Conservation (phyloP, 2,329 filamentous ascomycete species). For the Microascus cirrosus region DNA sequence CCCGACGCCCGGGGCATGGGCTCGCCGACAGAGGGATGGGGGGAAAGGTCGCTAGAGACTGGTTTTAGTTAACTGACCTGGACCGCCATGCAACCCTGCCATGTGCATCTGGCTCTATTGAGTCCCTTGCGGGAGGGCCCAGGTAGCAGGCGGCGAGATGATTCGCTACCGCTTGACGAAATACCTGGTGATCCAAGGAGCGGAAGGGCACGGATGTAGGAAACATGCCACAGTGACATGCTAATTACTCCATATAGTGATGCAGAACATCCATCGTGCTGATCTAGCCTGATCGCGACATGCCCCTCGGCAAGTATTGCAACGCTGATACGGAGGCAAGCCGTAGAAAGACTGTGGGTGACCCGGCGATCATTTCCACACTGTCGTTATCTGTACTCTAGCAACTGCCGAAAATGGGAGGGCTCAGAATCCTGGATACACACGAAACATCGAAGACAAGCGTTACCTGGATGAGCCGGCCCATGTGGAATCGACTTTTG, state of each 20-base stretch:
- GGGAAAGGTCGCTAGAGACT: too few relatives aligned
- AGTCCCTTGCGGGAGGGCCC: too few relatives aligned
- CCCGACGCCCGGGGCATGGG: background rate
- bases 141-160: background rate
- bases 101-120: too few relatives aligned
- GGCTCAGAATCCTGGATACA: too few relatives aligned
- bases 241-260: background rate
- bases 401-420: too few relatives aligned
- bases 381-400: background rate
- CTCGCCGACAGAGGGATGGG: background rate
- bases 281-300: background rate
- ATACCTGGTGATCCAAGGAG: background rate
- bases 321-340: background rate
- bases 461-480: background rate
- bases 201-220: background rate
- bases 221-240: background rate
- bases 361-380: background rate
- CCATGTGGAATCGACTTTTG: background rate
- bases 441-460: too few relatives aligned
- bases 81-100: too few relatives aligned
- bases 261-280: background rate
- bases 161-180: background rate
- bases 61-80: too few relatives aligned
- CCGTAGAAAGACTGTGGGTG: background rate
- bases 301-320: background rate